A percentile compares a stretch with the other conserved stretches of the same genome.
phyloP scores from a whole-genome alignment of 2,329 filamentous ascomycete genomes.

The Cytospora schulzeri region DNA sequence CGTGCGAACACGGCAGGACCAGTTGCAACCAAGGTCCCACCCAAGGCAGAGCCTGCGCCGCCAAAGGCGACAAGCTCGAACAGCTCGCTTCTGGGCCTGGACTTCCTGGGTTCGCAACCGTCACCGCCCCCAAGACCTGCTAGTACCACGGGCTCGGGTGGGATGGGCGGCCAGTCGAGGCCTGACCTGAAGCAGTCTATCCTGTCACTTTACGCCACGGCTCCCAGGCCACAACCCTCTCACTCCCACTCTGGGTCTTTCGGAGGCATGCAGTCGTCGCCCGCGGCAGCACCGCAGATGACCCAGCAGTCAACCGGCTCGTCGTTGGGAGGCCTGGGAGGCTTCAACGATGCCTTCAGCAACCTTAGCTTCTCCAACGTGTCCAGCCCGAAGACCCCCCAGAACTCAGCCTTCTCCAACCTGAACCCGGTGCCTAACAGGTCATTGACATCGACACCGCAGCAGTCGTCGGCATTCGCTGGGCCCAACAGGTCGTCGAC shows the following conservation, averaged over 20 bases:
- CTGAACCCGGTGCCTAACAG: conserved; percentile 34
- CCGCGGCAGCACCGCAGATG: conserved; percentile 41
- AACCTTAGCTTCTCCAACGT: conserved; percentile 48
- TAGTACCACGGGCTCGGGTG: conserved; percentile 71
- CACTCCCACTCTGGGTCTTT: conserved; percentile 66
- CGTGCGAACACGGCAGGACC: conserved; percentile 77
- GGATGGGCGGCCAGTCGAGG: conserved; percentile 67
- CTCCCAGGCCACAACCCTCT: conserved; percentile 72
- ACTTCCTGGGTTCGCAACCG: conserved; percentile 80
- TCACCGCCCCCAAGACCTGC: conserved; percentile 77
- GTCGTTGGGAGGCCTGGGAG: conserved; percentile 60
- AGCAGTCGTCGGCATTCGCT: conserved; percentile 49
- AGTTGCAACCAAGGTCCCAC: conserved; percentile 56
- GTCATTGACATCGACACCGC: conserved; percentile 36
- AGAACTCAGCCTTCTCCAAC: conserved; percentile 30
- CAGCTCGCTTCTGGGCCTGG: conserved; percentile 87
- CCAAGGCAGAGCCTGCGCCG: conserved; percentile 66
- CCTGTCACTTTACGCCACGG: conserved; percentile 86
- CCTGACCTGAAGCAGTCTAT: conserved; percentile 98
- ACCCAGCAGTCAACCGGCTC: conserved; percentile 49
- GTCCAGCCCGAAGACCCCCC: conserved; percentile 46
- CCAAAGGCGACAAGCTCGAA: conserved; percentile 72
- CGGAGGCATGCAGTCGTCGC: conserved; percentile 67
- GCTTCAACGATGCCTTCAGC: conserved; percentile 79
- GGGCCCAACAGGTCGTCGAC: conserved; percentile 40